A percentile compares a stretch with the other conserved stretches of the same genome.
Evolutionary conservation across 2,329 filamentous ascomycete species (phyloP).

Genomic region (Fusarium annulatum): DNA sequence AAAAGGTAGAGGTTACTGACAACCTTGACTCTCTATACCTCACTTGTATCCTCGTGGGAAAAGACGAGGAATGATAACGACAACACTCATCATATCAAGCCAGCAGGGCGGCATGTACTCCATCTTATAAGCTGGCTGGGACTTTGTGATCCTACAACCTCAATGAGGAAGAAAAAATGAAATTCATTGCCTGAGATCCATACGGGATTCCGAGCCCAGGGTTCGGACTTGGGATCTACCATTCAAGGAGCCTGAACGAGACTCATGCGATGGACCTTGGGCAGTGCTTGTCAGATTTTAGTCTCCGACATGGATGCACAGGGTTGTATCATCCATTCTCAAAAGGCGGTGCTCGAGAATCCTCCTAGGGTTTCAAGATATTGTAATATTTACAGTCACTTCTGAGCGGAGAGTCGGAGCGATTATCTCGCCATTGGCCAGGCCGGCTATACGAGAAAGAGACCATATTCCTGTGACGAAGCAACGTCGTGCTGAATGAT

Average conservation of each 20-base stretch:
- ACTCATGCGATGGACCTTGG: slow-evolving; percentile 26
- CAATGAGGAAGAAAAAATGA: not conserved
- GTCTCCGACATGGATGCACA: slow-evolving; percentile 10
- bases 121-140: slow-evolving; percentile 19
- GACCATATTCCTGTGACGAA: not conserved
- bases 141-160: not conserved
- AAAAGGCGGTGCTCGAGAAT: slow-evolving; percentile 19
- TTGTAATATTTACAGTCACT: not conserved
- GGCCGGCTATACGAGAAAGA: not conserved
- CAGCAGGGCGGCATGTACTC: not conserved
- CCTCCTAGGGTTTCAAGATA: not conserved
- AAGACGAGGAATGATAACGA: not conserved
- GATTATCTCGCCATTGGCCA: slow-evolving; percentile 4
- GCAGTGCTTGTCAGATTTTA: slow-evolving; percentile 39
- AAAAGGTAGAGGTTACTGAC: not conserved
- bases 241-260: slow-evolving; percentile 12
- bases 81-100: not conserved
- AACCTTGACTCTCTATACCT: not conserved
- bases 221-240: slow-evolving; percentile 17
- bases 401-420: not conserved
- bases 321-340: not conserved
- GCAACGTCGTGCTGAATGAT: not conserved
- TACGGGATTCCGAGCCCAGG: slow-evolving; percentile 7
- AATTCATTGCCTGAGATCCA: not conserved
- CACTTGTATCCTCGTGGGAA: not conserved